These are phyloP conservation scores for Articulospora tetracladia DNA, from an alignment of 495 filamentous ascomycete genomes.

Conservation along the genomic window DNA sequence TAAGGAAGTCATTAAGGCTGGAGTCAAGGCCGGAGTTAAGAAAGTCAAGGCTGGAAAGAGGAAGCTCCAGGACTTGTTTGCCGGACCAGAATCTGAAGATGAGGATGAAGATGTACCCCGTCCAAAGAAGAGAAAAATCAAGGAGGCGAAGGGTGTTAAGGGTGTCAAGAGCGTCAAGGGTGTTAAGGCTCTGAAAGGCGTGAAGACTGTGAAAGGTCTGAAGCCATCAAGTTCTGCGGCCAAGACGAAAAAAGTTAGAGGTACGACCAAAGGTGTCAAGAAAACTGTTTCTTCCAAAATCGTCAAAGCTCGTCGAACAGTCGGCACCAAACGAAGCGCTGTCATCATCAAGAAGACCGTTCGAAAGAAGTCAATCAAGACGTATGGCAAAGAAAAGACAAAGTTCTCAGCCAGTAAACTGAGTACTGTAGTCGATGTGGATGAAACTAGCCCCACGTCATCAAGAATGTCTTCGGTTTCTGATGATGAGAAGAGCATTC, in stretches of 20 bases:
- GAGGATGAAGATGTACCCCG: slow-evolving; percentile 25
- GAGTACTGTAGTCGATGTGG: neutral
- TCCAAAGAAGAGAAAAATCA: slow-evolving; percentile 39
- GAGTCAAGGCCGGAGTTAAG: slow-evolving; percentile 25
- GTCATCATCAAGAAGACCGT: slow-evolving; percentile 8
- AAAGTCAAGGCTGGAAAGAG: slow-evolving; percentile 38
- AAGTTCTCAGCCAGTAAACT: neutral
- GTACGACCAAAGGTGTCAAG: slow-evolving; percentile 18
- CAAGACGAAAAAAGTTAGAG: slow-evolving; percentile 20
- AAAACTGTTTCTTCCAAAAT: slow-evolving; percentile 19
- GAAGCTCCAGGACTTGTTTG: slow-evolving; percentile 32
- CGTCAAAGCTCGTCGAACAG: slow-evolving; percentile 13
- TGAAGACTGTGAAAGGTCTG: neutral
- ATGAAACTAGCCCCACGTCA: neutral
- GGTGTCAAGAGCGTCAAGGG: neutral
- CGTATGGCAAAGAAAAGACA: neutral
- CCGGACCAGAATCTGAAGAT: slow-evolving; percentile 1
- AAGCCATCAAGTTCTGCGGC: slow-evolving; percentile 27
- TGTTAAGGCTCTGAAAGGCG: slow-evolving; percentile 17
- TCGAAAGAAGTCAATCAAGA: neutral
- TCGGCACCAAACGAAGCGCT: slow-evolving; percentile 8
- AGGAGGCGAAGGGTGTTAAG: slow-evolving; percentile 25
- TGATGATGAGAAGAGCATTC: neutral
- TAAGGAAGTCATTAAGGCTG: slow-evolving; percentile 39
- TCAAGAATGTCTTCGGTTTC: neutral